Percentiles rank a stretch among this genome's conserved stretches.
phyloP scores from a whole-genome alignment of 2,329 filamentous ascomycete species.

The Leptosphaerulina australis region DNA sequence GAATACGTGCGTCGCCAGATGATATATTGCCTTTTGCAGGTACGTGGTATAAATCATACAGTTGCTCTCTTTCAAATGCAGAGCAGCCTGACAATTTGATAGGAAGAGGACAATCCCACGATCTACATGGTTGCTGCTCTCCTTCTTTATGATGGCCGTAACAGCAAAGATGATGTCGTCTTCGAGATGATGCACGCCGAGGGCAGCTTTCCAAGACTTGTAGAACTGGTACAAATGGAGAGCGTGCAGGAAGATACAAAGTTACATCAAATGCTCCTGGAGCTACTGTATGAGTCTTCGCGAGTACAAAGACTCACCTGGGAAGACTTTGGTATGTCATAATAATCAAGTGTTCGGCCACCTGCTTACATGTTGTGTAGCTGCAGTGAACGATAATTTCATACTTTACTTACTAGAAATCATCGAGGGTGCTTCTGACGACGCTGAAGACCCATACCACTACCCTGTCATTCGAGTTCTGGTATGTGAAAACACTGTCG shows the following conservation, averaged over 20 bases:
- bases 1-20: constrained; percentile 93
- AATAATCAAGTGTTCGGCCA: not conserved
- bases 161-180: constrained; percentile 73
- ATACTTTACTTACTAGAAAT: constrained; percentile 82
- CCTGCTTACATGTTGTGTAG: constrained; percentile 43
- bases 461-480: constrained; percentile 93
- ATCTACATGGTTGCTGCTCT: constrained; percentile 83
- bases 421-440: constrained; percentile 85
- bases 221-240: constrained; percentile 77
- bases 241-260: constrained; percentile 67
- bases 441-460: constrained; percentile 90
- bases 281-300: constrained; percentile 95
- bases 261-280: constrained; percentile 80
- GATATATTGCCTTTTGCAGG: constrained; percentile 82
- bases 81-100: constrained; percentile 34
- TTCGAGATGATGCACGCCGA: constrained; percentile 89
- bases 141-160: constrained; percentile 83
- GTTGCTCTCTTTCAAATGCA: not conserved
- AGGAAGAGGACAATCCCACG: constrained; percentile 84
- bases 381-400: constrained; percentile 74
- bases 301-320: constrained; percentile 80
- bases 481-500: constrained; percentile 60
- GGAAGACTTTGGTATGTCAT: constrained; percentile 73
- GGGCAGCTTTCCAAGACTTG: constrained; percentile 79
- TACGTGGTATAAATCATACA: constrained; percentile 37